phyloP scores from a whole-genome alignment of 352 stramenopile genomes.

The Phytophthora parvispora region DNA sequence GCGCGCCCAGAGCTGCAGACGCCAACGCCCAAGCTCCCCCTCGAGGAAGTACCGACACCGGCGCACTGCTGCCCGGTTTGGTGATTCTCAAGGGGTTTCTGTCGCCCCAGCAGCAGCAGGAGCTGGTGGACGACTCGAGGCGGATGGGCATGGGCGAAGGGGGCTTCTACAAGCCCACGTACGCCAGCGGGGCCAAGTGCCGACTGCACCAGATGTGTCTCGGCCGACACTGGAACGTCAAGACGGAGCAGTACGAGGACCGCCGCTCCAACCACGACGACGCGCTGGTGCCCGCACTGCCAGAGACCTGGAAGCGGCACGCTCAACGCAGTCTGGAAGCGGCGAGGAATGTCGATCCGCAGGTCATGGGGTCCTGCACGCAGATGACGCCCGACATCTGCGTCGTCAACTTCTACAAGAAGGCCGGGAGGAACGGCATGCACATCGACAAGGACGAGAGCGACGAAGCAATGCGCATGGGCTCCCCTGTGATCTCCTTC shows the following conservation, averaged over 20 bases:
- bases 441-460: constrained; percentile 84
- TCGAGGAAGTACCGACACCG: constrained; percentile 26
- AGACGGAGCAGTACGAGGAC: constrained; percentile 74
- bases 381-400: constrained; percentile 69
- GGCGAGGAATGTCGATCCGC: constrained; percentile 43
- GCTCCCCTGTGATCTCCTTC: constrained; percentile 78
- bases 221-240: constrained; percentile 76
- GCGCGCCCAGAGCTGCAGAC: neutral
- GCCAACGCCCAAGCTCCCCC: constrained; percentile 7
- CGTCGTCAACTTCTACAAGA: constrained; percentile 85
- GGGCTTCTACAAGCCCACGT: constrained; percentile 77
- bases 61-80: constrained; percentile 65
- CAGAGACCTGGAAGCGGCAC: constrained; percentile 40
- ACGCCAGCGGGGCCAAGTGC: constrained; percentile 77
- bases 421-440: constrained; percentile 77
- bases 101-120: constrained; percentile 57
- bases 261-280: constrained; percentile 67
- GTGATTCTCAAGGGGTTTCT: constrained; percentile 73
- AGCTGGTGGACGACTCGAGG: constrained; percentile 62
- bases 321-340: constrained; percentile 48
- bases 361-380: constrained; percentile 59
- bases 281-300: constrained; percentile 43
- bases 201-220: constrained; percentile 83
- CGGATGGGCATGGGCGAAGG: constrained; percentile 51
- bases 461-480: constrained; percentile 60